Conservation (phyloP, 176 grass and related monocot species). For the Chloris gayana region DNA sequence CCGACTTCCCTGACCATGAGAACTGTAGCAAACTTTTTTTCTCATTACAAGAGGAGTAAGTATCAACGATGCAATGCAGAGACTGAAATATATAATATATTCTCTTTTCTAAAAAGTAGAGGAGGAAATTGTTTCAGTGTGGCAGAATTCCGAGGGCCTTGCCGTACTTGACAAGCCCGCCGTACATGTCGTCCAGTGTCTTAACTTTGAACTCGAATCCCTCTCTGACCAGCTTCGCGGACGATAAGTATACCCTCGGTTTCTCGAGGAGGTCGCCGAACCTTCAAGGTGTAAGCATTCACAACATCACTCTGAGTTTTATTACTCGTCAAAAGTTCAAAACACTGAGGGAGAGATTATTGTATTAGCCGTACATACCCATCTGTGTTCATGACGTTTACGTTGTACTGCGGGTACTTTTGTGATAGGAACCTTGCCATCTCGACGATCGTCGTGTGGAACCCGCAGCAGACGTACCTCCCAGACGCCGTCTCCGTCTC, state of each 20-base stretch:
- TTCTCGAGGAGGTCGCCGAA: constrained; percentile 45
- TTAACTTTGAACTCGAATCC: constrained; percentile 65
- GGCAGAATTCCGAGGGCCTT: constrained; percentile 40
- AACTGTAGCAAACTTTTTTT: no score
- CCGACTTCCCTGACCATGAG: no score
- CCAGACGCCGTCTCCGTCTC: constrained; percentile 43
- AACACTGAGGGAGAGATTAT: no score
- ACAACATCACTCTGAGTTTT: no score
- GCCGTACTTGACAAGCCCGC: constrained; percentile 46
- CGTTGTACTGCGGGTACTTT: constrained; percentile 55
- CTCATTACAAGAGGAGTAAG: no score
- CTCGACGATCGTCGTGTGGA: constrained; percentile 42
- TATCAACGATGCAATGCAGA: no score
- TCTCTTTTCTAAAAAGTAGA: no score
- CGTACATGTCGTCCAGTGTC: constrained; percentile 52
- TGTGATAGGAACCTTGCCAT: constrained; percentile 49
- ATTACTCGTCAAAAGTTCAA: no score
- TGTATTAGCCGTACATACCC: no score
- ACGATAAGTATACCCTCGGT: constrained; percentile 45
- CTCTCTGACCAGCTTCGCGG: constrained; percentile 51
- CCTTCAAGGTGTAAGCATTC: constrained; percentile 2
- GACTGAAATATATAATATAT: no score
- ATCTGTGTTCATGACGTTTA: no score
- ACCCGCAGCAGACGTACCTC: constrained; percentile 59
- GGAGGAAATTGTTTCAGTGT: background rate